Conservation (phyloP, 805 yeast species). For the Saccharomycodes ludwigii region DNA sequence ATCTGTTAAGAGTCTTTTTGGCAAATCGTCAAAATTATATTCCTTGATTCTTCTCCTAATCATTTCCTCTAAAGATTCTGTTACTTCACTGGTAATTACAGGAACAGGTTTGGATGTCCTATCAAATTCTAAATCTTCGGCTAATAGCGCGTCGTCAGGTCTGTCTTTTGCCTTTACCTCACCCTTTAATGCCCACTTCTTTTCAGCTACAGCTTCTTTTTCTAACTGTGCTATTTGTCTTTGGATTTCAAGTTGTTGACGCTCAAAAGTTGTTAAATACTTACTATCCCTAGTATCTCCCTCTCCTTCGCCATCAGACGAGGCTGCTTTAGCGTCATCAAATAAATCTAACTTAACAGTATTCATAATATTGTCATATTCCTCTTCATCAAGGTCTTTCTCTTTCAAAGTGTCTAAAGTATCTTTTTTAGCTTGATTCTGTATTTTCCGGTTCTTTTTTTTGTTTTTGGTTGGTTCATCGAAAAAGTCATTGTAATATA, state of each 20-base stretch:
- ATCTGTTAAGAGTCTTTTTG: slow-evolving; percentile 57
- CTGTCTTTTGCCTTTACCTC: slow-evolving; percentile 75
- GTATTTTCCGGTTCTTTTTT: slow-evolving; percentile 5
- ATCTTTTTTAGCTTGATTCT: slow-evolving; percentile 7
- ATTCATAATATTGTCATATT: slow-evolving; percentile 47
- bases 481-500: slow-evolving; percentile 58
- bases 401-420: slow-evolving; percentile 23
- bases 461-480: slow-evolving; percentile 23
- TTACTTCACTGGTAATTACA: slow-evolving; percentile 77
- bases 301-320: slow-evolving; percentile 13
- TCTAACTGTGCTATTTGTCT: slow-evolving; percentile 71
- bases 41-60: slow-evolving; percentile 70
- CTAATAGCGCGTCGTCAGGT: slow-evolving; percentile 72
- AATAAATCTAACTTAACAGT: slow-evolving; percentile 52
- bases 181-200: slow-evolving; percentile 91
- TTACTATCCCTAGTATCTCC: slow-evolving; percentile 12
- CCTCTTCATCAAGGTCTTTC: slow-evolving; percentile 44
- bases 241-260: slow-evolving; percentile 65
- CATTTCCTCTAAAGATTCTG: slow-evolving; percentile 79
- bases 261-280: slow-evolving; percentile 62
- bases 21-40: slow-evolving; percentile 73
- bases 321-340: slow-evolving; percentile 31
- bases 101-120: slow-evolving; percentile 94
- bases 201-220: slow-evolving; percentile 78
- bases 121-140: slow-evolving; percentile 79